Percentiles rank a stretch among this genome's conserved stretches.
Evolutionary conservation across 331 rosid species (phyloP).

Genomic region (Acacia concinna): DNA sequence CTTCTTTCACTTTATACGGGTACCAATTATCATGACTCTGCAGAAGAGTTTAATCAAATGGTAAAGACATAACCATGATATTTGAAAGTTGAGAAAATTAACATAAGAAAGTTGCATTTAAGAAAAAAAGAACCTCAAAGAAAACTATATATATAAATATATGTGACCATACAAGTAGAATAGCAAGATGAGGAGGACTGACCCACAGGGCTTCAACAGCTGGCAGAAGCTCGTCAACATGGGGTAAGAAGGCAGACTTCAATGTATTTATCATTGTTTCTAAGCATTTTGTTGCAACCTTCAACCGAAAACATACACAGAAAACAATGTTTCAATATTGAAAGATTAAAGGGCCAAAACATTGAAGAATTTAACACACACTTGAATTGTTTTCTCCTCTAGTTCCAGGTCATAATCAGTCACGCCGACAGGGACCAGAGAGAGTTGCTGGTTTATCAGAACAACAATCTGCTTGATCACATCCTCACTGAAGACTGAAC

Average conservation of each 20-base stretch:
- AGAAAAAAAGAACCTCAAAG: not conserved
- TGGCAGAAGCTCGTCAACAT: slow-evolving; percentile 22
- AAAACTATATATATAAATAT: not conserved
- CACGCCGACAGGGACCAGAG: too few species aligned
- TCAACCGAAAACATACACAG: not conserved
- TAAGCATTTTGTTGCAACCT: slow-evolving; percentile 12
- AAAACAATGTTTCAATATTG: not conserved
- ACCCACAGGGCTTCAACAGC: slow-evolving; percentile 24
- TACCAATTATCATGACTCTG: not conserved
- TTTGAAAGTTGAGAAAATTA: not conserved
- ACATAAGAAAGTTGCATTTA: too few species aligned
- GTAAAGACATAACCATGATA: not conserved
- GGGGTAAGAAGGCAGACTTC: not conserved
- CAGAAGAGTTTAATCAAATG: not conserved
- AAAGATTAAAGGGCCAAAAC: not conserved
- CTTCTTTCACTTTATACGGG: slow-evolving; percentile 3
- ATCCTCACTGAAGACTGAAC: not conserved
- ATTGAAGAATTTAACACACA: not conserved
- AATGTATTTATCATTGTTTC: not conserved
- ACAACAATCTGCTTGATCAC: not conserved
- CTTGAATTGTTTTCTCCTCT: not conserved
- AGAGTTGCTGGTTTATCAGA: not conserved
- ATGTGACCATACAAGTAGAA: not conserved
- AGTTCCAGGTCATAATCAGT: not conserved
- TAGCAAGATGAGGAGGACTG: not conserved